Evolutionary conservation across 1,284 basidiomycete genomes (phyloP).

Genomic region (Leccinum ponderosum): DNA sequence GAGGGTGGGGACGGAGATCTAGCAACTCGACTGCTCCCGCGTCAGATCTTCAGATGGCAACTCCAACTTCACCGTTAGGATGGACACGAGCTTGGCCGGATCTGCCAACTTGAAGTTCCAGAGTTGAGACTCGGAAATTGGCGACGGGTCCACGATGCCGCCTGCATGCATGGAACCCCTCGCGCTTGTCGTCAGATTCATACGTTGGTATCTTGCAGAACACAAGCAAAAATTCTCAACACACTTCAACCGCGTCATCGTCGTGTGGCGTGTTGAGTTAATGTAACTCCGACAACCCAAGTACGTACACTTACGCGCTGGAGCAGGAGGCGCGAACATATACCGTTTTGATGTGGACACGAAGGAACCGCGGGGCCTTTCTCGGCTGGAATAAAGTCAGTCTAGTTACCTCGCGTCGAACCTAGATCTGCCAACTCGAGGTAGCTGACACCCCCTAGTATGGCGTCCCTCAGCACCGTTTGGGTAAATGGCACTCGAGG

Average conservation of each 20-base stretch:
- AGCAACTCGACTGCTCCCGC: not conserved
- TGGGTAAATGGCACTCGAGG: not conserved
- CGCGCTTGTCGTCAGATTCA: not conserved
- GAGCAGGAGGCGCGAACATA: not conserved
- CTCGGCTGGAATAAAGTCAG: not conserved
- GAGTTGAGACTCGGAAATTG: not conserved
- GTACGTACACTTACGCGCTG: not conserved
- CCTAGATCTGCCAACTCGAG: not conserved
- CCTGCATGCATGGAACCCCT: not conserved
- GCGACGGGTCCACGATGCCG: not conserved
- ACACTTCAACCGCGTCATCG: not conserved
- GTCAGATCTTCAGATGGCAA: not conserved
- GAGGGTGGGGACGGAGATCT: not conserved
- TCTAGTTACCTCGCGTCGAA: not conserved
- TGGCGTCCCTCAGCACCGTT: not conserved
- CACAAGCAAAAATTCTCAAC: not conserved
- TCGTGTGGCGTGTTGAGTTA: not conserved
- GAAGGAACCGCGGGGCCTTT: not conserved
- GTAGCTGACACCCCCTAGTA: not conserved
- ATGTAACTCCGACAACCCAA: not conserved
- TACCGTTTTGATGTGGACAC: not conserved
- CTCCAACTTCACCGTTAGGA: not conserved
- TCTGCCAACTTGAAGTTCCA: not conserved
- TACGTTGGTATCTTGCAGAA: not conserved
- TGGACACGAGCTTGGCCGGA: not conserved